A percentile compares a stretch with the other conserved stretches of the same genome.
phyloP scores from a whole-genome alignment of 2,329 filamentous ascomycete species.

The Aspergillus chevalieri region DNA sequence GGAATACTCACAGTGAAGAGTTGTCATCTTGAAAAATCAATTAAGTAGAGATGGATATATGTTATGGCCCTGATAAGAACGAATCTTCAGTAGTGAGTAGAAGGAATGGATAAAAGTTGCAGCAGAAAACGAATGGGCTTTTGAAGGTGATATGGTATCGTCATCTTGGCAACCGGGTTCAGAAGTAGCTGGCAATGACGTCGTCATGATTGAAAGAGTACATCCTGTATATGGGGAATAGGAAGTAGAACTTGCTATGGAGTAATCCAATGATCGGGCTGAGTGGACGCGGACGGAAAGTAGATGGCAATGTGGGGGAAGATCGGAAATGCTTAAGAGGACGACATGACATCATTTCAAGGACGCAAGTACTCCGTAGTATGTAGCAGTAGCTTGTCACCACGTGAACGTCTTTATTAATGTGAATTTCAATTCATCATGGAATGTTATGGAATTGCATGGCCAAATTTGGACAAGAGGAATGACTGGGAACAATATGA shows the following conservation, averaged over 20 bases:
- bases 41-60: too few species aligned
- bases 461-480: too few species aligned
- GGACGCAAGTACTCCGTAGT: too few species aligned
- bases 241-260: not conserved
- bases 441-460: too few species aligned
- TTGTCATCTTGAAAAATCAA: constrained; percentile 44
- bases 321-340: not conserved
- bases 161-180: not conserved
- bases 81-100: not conserved
- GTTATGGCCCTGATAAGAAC: too few species aligned
- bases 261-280: not conserved
- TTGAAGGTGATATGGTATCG: constrained; percentile 6
- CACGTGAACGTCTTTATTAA: too few species aligned
- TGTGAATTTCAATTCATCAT: too few species aligned
- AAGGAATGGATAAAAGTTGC: constrained; percentile 1
- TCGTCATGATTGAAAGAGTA: constrained; percentile 21
- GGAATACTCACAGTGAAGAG: constrained; percentile 51
- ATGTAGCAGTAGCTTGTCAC: too few species aligned
- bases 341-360: not conserved
- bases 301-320: not conserved
- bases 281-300: not conserved
- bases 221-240: not conserved
- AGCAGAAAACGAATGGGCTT: not conserved
- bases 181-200: constrained; percentile 16
- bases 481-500: too few species aligned